phyloP scores from a whole-genome alignment of 148 eudicot genomes.

The Diospyros kaki region DNA sequence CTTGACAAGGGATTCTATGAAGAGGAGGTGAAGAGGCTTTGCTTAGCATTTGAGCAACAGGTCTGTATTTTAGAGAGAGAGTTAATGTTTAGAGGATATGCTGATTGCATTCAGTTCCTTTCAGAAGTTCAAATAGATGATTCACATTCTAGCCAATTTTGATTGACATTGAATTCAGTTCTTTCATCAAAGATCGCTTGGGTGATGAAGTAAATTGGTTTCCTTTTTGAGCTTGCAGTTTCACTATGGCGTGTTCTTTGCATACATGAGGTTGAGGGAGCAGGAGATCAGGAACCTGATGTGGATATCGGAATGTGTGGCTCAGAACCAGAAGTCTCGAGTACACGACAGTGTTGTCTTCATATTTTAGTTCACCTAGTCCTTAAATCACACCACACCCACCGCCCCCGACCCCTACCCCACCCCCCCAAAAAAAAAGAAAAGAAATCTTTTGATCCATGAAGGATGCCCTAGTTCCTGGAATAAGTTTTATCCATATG shows the following conservation, averaged over 20 bases:
- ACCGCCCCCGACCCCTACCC: constrained; percentile 1
- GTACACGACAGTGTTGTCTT: constrained; percentile 98
- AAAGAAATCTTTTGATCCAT: neutral
- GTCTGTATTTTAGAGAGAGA: constrained; percentile 27
- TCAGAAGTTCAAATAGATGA: neutral
- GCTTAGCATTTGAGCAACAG: constrained; percentile 95
- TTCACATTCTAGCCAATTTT: neutral
- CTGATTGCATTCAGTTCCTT: neutral
- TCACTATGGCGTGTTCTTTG: constrained; percentile 89
- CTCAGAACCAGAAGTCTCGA: constrained; percentile 93
- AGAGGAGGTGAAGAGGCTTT: constrained; percentile 95
- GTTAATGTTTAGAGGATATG: neutral
- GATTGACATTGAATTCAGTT: neutral
- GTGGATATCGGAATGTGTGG: constrained; percentile 99
- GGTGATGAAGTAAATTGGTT: neutral
- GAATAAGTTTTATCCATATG: neutral
- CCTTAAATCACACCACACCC: neutral
- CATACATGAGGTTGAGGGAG: constrained; percentile 91
- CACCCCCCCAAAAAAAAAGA: neutral
- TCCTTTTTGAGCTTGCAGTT: constrained; percentile 56
- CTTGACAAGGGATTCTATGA: constrained; percentile 97
- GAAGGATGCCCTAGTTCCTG: constrained; percentile 1
- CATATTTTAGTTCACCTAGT: constrained; percentile 51
- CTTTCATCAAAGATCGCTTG: neutral
- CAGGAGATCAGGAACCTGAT: constrained; percentile 97